Conservation (phyloP, 371 early-diverging fungal genomes). For the Mortierella sp. region DNA sequence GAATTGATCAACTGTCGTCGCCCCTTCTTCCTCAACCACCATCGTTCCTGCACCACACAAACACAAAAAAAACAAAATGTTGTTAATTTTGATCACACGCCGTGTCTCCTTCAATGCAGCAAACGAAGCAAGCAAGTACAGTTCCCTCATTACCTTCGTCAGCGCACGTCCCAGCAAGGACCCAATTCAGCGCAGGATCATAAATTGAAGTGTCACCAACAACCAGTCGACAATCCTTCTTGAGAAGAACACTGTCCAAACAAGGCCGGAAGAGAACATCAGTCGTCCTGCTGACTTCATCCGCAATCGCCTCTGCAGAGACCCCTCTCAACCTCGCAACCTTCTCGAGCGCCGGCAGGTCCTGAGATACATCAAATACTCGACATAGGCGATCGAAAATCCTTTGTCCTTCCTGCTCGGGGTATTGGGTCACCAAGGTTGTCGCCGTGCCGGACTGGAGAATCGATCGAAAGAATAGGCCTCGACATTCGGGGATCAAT, state of each 20-base stretch:
- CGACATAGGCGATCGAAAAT: slow-evolving; percentile 28
- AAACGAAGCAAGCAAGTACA: not conserved
- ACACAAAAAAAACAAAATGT: not conserved
- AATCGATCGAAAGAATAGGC: slow-evolving; percentile 54
- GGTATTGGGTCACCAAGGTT: slow-evolving; percentile 21
- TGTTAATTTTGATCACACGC: not conserved
- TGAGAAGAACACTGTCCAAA: slow-evolving; percentile 32
- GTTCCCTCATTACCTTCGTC: slow-evolving; percentile 7
- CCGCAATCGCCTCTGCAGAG: slow-evolving; percentile 23
- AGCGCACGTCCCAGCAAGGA: slow-evolving; percentile 1
- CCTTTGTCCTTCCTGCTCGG: slow-evolving; percentile 28
- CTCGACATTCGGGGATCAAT: slow-evolving; percentile 38
- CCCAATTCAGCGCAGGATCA: slow-evolving; percentile 2
- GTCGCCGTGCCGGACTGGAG: slow-evolving; percentile 51
- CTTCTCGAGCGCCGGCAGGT: slow-evolving; percentile 28
- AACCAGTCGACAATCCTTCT: slow-evolving; percentile 23
- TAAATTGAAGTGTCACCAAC: slow-evolving; percentile 22
- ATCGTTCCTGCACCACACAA: slow-evolving; percentile 29
- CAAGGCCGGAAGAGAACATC: slow-evolving; percentile 24
- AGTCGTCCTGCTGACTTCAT: slow-evolving; percentile 14
- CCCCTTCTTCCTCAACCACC: slow-evolving; percentile 19
- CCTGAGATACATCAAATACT: slow-evolving; percentile 33
- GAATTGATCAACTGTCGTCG: slow-evolving; percentile 18
- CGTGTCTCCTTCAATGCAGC: not conserved
- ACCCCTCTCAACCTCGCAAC: slow-evolving; percentile 20